A percentile compares a stretch with the other conserved stretches of the same genome.
phyloP scores from a whole-genome alignment of 805 yeast genomes.

The Candida dendrica region DNA sequence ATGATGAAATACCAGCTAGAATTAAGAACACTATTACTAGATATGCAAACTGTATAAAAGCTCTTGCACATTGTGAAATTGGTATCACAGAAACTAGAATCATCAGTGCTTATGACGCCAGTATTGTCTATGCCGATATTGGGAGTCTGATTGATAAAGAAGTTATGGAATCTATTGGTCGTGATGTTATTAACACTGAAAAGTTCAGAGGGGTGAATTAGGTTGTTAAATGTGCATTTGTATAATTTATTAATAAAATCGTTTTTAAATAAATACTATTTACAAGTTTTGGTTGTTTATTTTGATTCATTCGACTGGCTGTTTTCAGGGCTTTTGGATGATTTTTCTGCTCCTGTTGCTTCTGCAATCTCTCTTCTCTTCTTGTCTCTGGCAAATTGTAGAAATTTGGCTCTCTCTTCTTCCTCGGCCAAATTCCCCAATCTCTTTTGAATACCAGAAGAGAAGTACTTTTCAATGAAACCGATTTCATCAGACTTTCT shows the following conservation, averaged over 20 bases:
- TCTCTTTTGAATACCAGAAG: slow-evolving; percentile 26
- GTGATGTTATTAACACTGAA: slow-evolving; percentile 62
- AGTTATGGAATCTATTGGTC: slow-evolving; percentile 65
- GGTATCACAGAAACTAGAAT: slow-evolving; percentile 82
- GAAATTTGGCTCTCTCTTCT: slow-evolving; percentile 1
- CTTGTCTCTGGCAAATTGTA: background rate
- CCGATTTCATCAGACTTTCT: slow-evolving; percentile 39
- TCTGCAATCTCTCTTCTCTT: slow-evolving; percentile 11
- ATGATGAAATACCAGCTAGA: slow-evolving; percentile 58
- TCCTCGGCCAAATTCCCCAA: slow-evolving; percentile 10
- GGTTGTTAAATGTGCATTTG: background rate
- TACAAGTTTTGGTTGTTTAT: background rate
- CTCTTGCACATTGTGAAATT: slow-evolving; percentile 76
- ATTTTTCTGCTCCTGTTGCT: slow-evolving; percentile 1
- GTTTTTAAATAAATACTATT: background rate
- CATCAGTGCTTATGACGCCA: slow-evolving; percentile 79
- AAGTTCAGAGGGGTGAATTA: slow-evolving; percentile 59
- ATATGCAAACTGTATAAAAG: slow-evolving; percentile 76
- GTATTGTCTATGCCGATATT: slow-evolving; percentile 64
- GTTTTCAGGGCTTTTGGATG: background rate
- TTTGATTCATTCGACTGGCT: background rate
- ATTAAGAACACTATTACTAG: slow-evolving; percentile 72
- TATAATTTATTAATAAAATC: too few species aligned
- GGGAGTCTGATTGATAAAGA: slow-evolving; percentile 71
- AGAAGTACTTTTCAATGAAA: slow-evolving; percentile 43